phyloP scores from a whole-genome alignment of 495 filamentous ascomycete species.

The Letharia columbiana region DNA sequence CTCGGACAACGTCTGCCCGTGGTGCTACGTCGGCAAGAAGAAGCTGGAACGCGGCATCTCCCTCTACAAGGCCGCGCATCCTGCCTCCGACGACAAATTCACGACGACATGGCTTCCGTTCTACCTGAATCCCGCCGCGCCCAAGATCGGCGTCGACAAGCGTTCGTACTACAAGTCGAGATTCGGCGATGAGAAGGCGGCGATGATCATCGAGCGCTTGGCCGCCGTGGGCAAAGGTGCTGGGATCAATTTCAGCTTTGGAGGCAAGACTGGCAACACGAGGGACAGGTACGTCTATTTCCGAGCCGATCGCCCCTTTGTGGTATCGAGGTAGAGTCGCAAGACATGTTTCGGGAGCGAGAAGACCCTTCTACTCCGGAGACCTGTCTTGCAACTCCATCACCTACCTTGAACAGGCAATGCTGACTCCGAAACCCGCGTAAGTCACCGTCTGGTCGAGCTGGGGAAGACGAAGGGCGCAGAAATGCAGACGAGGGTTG shows the following conservation, averaged over 20 bases:
- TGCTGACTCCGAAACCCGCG: too few species aligned
- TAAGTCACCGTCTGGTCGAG: conserved; percentile 60
- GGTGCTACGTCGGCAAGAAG: conserved; percentile 80
- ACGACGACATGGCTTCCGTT: conserved; percentile 64
- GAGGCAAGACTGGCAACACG: conserved; percentile 69
- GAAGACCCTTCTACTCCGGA: too few species aligned
- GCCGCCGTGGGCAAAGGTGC: conserved; percentile 46
- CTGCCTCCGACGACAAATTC: conserved; percentile 56
- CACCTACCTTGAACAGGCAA: too few species aligned
- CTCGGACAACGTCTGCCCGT: conserved; percentile 70
- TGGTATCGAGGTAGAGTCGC: too few species aligned
- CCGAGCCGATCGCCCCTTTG: too few species aligned
- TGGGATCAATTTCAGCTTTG: conserved; percentile 66
- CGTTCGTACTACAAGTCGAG: conserved; percentile 41
- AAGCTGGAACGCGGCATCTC: conserved; percentile 62
- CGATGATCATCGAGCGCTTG: conserved; percentile 52
- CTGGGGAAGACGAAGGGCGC: conserved; percentile 52
- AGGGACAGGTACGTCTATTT: conserved; percentile 39
- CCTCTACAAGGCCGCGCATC: conserved; percentile 50
- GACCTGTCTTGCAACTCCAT: too few species aligned
- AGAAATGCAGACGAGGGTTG: conserved; percentile 51
- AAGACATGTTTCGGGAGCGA: too few species aligned
- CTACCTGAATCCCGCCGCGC: conserved; percentile 64
- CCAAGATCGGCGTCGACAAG: conserved; percentile 51
- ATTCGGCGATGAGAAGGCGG: conserved; percentile 52